These are phyloP conservation scores for Diplodia seriata DNA, from an alignment of 2,329 filamentous ascomycete genomes.

Conservation along the genomic window DNA sequence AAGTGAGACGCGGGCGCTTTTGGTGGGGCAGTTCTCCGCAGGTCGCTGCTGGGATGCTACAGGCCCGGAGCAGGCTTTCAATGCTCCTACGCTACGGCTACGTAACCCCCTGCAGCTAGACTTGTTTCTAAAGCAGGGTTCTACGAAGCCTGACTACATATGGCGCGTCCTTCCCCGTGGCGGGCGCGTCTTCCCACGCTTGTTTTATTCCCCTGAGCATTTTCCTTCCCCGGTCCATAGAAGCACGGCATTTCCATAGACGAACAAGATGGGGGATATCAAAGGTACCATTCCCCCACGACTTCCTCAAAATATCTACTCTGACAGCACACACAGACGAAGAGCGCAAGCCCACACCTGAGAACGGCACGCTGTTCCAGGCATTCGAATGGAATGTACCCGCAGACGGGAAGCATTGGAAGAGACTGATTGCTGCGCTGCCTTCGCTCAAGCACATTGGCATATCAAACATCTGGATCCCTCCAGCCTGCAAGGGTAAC, in stretches of 20 bases:
- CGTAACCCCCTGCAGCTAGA: conserved; percentile 18
- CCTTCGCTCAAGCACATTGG: conserved; percentile 65
- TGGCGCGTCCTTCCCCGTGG: not conserved
- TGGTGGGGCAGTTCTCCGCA: conserved; percentile 15
- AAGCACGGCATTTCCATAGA: not conserved
- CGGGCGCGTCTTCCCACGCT: not conserved
- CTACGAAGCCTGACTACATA: not conserved
- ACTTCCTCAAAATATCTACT: too few species aligned
- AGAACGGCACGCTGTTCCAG: conserved; percentile 63
- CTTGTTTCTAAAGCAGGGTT: not conserved
- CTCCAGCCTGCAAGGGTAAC: conserved; percentile 72
- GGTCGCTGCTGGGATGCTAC: conserved; percentile 1
- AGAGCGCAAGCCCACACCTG: conserved; percentile 29
- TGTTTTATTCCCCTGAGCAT: not conserved
- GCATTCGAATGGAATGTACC: conserved; percentile 77
- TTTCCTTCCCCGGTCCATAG: not conserved
- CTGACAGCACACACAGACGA: not conserved
- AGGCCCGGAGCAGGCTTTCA: conserved; percentile 11
- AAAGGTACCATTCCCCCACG: not conserved
- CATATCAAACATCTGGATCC: conserved; percentile 70
- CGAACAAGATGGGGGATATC: conserved; percentile 1
- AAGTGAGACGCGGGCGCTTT: conserved; percentile 1
- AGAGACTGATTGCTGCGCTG: conserved; percentile 60
- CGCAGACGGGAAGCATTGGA: conserved; percentile 65
- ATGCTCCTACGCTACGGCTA: conserved; percentile 1